These are phyloP conservation scores for Tricholoma terreum DNA, from an alignment of 768 basidiomycete species.

Conservation along the genomic window DNA sequence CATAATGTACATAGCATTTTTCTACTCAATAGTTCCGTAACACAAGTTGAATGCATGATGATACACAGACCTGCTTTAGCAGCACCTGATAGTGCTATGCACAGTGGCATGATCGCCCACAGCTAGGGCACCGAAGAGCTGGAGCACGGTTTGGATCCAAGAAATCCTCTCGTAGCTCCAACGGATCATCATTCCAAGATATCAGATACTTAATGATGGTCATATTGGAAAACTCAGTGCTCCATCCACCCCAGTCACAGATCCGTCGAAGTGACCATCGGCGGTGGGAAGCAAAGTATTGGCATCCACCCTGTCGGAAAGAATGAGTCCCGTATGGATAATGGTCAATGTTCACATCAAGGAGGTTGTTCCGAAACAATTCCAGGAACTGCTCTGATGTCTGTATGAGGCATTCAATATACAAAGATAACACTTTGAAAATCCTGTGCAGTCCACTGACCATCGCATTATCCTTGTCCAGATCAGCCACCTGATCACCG, in stretches of 20 bases:
- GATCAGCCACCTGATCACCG: constrained; percentile 23
- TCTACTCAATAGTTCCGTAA: too few relatives aligned
- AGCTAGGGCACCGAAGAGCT: neutral
- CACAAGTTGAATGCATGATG: too few relatives aligned
- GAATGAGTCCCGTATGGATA: constrained; percentile 38
- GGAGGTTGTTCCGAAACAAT: constrained; percentile 36
- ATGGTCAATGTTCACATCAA: constrained; percentile 36
- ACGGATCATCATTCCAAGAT: too few relatives aligned
- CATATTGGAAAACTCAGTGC: neutral
- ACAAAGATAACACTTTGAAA: neutral
- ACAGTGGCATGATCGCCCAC: neutral
- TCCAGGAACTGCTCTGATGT: constrained; percentile 35
- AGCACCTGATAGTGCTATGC: too few relatives aligned
- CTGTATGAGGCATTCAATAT: constrained; percentile 17
- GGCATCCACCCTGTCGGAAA: constrained; percentile 28
- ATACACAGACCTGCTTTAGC: too few relatives aligned
- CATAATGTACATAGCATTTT: too few relatives aligned
- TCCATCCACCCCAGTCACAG: neutral
- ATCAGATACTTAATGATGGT: neutral
- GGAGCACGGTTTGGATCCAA: neutral
- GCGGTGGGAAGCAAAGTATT: neutral
- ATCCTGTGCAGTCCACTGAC: constrained; percentile 10
- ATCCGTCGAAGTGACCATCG: neutral
- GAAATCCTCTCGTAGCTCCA: neutral
- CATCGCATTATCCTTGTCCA: constrained; percentile 18